Evolutionary conservation across 495 filamentous ascomycete genomes (phyloP), one percentile per base, ranked within the genome.

Genomic region (Baudoinia panamericana): DNA sequence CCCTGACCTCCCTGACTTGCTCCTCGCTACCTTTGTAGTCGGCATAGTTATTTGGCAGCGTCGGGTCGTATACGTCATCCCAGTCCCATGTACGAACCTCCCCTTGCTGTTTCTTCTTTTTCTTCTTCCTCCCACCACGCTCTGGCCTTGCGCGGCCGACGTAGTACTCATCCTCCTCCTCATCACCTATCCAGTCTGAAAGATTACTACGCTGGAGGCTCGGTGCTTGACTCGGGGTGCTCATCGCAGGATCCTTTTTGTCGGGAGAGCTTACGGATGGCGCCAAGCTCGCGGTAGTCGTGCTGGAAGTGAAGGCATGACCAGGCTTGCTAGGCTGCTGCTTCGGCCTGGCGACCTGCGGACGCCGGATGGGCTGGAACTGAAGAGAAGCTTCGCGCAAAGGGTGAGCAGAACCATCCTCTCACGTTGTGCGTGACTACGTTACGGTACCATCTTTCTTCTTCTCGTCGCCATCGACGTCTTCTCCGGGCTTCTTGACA

Each of bases 11-110:
- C 0, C 67, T 56, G 29, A 86, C 71, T 48, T 80, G 78, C 57
- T 94, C 88, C 22, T 93, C 86, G 46, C 84, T 88, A 26, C 77
- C 66, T 32, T 81, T 73, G 54, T 93, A 95, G 56, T 93, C 82
- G 32, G 85, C 77, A 43, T 88, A 86, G 40, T 74, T 83, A 28
- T 85, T 94, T 1, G 88, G 88, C 16, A 80, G 62, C 2, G 79
- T 69, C 0, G 84, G 82, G 52, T 94, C 88, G 52, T 94, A 96
- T 30, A 87, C 75, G 56, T 93, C 87, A 54, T 93, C 83, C 88
- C 87, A 95, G 31, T 39, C 41, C 43, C 41, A 46, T 6, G 27
- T 15, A 19, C 30, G 36, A 2, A 31, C 22, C 29, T 82, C 81
- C 29, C 63, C 70, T 5, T 69, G 58, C 27, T 72, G 65, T 26